Evolutionary conservation across 805 yeast genomes (phyloP), one percentile per base, ranked within the genome.

Genomic region (Suhomyces vadensis): DNA sequence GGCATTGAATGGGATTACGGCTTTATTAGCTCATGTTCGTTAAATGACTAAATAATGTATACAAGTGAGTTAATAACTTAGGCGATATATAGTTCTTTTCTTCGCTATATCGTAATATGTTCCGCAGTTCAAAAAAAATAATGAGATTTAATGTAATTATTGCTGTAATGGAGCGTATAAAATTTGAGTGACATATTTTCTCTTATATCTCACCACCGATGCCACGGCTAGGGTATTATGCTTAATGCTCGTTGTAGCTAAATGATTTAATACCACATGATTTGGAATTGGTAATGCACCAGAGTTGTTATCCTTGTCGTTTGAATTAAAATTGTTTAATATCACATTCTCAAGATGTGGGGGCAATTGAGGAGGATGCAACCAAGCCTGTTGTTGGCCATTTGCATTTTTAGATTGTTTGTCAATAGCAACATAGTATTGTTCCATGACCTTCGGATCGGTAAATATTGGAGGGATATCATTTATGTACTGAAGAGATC

Each of bases 311-410:
- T 86, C 90, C 54, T 74, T 78, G 54, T 84, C 88, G 54, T 55
- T 58, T 19, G 71, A 77, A 52, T 68, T 70, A 57, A 67, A 85
- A 53, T 83, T 82, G 69, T 92, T 92, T 58, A 92, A 75, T 43
- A 94, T 90, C 44, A 94, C 98, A 57, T 86, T 85, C 61, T 94
- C 99, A 48, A 94, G 74, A 64, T 92, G 99, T 7, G 99, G 99
- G 6, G 99, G 99, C 39, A 94, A 74, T 60, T 87, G 95, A 17
- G 99, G 99, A 16, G 99, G 98, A 23, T 95, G 89, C 42, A 91
- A 78, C 76, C 75, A 70, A n/a, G 75, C 76, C 73, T 83, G 71
- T 68, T 80, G 70, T 69, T 78, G 67, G 64, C 82, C 64, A 71
- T 64, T 66, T 35, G 76, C 60, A 58, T 71, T 72, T 59, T 82